Conservation (phyloP, 352 stramenopile species). For the Globisporangium barbulae region DNA sequence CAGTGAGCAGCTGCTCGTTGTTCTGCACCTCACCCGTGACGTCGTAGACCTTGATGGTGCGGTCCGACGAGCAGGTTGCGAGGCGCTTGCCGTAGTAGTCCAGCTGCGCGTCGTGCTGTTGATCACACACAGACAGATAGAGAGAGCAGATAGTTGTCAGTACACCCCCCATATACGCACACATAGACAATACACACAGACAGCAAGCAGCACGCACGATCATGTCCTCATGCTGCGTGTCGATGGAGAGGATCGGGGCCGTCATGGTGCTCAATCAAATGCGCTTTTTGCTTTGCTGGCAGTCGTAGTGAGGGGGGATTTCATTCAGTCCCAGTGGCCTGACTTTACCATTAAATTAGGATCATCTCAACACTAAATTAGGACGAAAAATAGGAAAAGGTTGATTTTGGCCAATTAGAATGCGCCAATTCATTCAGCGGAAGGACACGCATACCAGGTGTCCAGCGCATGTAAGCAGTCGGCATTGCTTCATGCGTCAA, state of each 20-base stretch:
- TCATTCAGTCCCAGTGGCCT: background rate
- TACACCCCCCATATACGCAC: background rate
- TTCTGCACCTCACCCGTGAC: conserved; percentile 90
- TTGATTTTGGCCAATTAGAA: conserved; percentile 20
- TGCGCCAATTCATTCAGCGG: conserved; percentile 23
- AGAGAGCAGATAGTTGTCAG: background rate
- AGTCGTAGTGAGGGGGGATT: conserved; percentile 11
- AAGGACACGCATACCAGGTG: background rate
- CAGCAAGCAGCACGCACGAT: conserved; percentile 52
- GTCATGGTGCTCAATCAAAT: conserved; percentile 49
- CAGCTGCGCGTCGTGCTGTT: conserved; percentile 96
- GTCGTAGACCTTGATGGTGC: conserved; percentile 97
- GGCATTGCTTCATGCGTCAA: background rate
- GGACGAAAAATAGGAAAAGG: background rate
- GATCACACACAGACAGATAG: conserved; percentile 19
- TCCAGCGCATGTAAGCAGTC: background rate
- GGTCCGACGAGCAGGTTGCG: conserved; percentile 97
- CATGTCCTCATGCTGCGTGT: conserved; percentile 98
- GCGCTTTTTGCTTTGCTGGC: conserved; percentile 25
- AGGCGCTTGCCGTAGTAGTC: conserved; percentile 99
- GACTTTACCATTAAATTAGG: conserved; percentile 2
- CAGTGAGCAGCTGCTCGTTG: conserved; percentile 84
- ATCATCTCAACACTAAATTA: background rate
- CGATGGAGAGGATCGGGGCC: conserved; percentile 87
- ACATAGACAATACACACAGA: background rate